Evolutionary conservation across 441 rosid species (phyloP).

Genomic region (Corymbia calophylla): DNA sequence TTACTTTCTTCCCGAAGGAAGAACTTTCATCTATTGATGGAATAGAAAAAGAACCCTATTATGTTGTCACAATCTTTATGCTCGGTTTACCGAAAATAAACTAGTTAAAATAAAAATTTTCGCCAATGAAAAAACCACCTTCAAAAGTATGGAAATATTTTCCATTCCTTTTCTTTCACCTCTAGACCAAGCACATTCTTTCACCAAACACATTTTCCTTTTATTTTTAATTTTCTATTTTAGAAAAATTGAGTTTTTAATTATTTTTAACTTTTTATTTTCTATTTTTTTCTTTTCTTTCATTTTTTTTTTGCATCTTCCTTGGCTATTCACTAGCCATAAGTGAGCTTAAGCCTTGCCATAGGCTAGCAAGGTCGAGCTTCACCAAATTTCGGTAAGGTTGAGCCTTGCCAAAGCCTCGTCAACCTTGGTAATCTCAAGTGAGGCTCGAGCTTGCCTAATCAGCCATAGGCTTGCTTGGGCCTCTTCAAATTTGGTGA

Average conservation of each 20-base stretch:
- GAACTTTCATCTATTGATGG: slow-evolving; percentile 24
- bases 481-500: too few species aligned
- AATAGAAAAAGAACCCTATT: slow-evolving; percentile 27
- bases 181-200: background rate
- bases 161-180: background rate
- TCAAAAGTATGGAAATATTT: background rate
- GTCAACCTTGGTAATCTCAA: too few species aligned
- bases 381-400: too few species aligned
- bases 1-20: slow-evolving; percentile 38
- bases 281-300: too few species aligned
- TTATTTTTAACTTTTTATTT: too few species aligned
- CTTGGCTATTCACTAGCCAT: fast-evolving
- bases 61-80: slow-evolving; percentile 48
- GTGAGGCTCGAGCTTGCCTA: background rate
- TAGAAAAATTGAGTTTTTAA: too few species aligned
- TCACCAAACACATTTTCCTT: background rate
- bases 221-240: too few species aligned
- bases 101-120: too few species aligned
- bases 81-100: background rate
- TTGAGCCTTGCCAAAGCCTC: too few species aligned
- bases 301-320: background rate
- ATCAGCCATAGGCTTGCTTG: too few species aligned
- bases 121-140: background rate
- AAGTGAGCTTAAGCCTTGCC: background rate
- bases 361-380: too few species aligned